phyloP scores from a whole-genome alignment of 2,329 filamentous ascomycete species.

The Penicillium corylophilum region DNA sequence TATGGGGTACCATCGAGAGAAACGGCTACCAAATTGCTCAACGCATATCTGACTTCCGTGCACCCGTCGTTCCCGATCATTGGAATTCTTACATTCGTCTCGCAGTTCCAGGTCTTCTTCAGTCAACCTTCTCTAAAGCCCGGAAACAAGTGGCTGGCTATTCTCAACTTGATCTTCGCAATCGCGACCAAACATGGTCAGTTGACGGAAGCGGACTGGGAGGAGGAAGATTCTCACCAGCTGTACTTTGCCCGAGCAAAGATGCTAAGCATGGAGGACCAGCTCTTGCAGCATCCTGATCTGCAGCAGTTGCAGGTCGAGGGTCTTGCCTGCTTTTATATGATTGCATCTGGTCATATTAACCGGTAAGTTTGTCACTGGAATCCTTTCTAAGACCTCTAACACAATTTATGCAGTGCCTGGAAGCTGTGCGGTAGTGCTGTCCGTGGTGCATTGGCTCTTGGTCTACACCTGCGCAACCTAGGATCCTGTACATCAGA shows the following conservation, averaged over 20 bases:
- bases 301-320: constrained; percentile 46
- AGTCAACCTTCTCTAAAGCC: constrained; percentile 34
- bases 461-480: constrained; percentile 46
- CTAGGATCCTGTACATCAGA: constrained; percentile 38
- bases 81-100: constrained; percentile 41
- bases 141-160: constrained; percentile 44
- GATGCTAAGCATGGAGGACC: constrained; percentile 38
- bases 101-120: constrained; percentile 43
- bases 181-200: constrained; percentile 43
- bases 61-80: constrained; percentile 48
- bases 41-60: constrained; percentile 43
- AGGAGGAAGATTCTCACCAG: constrained; percentile 39
- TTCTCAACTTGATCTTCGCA: constrained; percentile 47
- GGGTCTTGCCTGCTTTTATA: constrained; percentile 43
- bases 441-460: constrained; percentile 40
- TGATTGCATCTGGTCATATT: constrained; percentile 42
- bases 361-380: constrained; percentile 37
- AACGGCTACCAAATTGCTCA: constrained; percentile 40
- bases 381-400: neutral
- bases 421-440: constrained; percentile 46
- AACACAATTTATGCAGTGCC: constrained; percentile 28
- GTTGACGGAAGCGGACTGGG: constrained; percentile 38
- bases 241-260: constrained; percentile 44
- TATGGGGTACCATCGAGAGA: constrained; percentile 39
- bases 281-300: constrained; percentile 43